Evolutionary conservation across 192 early-diverging fungal genomes (phyloP).

Genomic region (Backusella tuberculispora): DNA sequence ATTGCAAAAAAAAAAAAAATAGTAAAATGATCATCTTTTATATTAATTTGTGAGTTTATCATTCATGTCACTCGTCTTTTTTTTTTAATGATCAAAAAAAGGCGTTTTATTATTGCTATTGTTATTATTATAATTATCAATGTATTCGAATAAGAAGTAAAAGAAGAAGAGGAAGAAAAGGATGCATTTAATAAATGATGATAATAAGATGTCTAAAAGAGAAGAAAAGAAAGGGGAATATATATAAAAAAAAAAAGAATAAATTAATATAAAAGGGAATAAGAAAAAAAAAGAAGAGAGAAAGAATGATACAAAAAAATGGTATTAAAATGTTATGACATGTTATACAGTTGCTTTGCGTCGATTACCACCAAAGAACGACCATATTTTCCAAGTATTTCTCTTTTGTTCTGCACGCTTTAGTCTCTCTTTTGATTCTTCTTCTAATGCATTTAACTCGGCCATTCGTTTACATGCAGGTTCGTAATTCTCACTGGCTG

Average conservation of each 20-base stretch:
- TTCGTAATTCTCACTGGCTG: slow-evolving; percentile 27
- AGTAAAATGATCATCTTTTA: neutral
- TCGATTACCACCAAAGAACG: slow-evolving; percentile 14
- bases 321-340: too few relatives aligned
- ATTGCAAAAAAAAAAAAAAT: neutral
- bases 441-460: slow-evolving; percentile 19
- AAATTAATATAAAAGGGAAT: neutral
- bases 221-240: neutral
- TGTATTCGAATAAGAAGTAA: neutral
- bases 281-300: neutral
- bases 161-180: neutral
- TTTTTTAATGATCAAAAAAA: too few relatives aligned
- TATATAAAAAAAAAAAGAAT: neutral
- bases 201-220: slow-evolving; percentile 11
- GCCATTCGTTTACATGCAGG: slow-evolving; percentile 14
- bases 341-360: slow-evolving; percentile 20
- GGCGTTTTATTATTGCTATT: neutral
- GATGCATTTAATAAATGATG: slow-evolving; percentile 1
- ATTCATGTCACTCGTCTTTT: too few relatives aligned
- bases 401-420: neutral
- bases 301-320: too few relatives aligned
- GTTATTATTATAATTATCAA: neutral
- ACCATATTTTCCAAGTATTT: slow-evolving; percentile 19
- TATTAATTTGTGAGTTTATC: too few relatives aligned
- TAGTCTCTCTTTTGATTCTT: neutral